Conservation (phyloP, 2,329 filamentous ascomycete genomes). For the Ascosphaera apis region DNA sequence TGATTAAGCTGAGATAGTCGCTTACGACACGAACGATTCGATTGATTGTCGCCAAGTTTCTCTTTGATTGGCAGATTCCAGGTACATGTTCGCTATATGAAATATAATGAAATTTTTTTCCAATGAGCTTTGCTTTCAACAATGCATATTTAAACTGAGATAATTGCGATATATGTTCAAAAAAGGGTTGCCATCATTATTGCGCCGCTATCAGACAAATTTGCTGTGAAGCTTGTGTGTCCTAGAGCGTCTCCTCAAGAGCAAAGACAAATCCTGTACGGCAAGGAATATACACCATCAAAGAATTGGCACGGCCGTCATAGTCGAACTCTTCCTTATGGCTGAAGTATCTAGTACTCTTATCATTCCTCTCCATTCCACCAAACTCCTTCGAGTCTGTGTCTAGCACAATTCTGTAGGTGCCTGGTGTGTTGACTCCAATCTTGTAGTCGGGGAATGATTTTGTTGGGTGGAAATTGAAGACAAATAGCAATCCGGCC, state of each 20-base stretch:
- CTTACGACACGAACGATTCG: too few relatives aligned
- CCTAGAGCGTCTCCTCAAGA: conserved; percentile 21
- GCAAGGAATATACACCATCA: conserved; percentile 73
- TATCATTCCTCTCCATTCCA: conserved; percentile 54
- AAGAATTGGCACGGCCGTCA: conserved; percentile 77
- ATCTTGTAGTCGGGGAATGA: conserved; percentile 87
- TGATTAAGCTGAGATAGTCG: too few relatives aligned
- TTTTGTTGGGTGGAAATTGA: conserved; percentile 75
- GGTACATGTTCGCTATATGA: too few relatives aligned
- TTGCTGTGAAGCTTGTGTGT: too few relatives aligned
- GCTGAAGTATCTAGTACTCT: conserved; percentile 74
- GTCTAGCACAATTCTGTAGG: conserved; percentile 69
- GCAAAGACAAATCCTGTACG: conserved; percentile 54
- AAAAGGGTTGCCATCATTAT: too few relatives aligned
- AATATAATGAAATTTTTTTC: too few relatives aligned
- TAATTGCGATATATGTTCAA: too few relatives aligned
- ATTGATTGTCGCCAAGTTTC: too few relatives aligned
- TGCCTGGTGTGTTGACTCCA: conserved; percentile 62
- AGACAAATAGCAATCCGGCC: conserved; percentile 71
- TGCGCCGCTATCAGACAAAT: too few relatives aligned
- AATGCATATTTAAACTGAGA: too few relatives aligned
- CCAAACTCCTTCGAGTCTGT: conserved; percentile 58
- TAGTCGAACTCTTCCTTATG: conserved; percentile 49
- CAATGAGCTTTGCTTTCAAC: too few relatives aligned
- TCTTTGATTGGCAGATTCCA: too few relatives aligned